Evolutionary conservation across 2,329 filamentous ascomycete species (phyloP).

Genomic region (Colletotrichum siamense): DNA sequence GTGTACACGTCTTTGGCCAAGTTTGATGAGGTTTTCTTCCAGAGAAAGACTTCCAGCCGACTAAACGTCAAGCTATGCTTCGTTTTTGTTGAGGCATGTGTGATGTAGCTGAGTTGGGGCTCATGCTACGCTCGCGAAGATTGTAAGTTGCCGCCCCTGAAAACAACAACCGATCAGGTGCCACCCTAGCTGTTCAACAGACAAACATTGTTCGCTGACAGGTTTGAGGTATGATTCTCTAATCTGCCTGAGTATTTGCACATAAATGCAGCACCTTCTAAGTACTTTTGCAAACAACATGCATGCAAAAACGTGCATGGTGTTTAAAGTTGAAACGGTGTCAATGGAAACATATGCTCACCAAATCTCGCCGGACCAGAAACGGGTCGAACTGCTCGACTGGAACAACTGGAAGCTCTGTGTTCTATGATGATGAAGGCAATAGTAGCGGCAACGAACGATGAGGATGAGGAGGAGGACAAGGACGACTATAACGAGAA

Average conservation of each 20-base stretch:
- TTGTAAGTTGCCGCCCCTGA: neutral
- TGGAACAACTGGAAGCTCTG: no score
- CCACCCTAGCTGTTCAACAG: neutral
- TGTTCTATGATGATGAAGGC: neutral
- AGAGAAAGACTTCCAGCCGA: accelerated
- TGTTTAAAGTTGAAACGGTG: no score
- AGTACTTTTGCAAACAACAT: neutral
- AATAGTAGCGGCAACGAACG: no score
- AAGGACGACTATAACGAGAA: no score
- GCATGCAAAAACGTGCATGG: neutral
- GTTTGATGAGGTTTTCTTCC: no score
- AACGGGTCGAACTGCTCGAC: neutral
- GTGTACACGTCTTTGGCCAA: accelerated
- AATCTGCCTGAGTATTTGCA: neutral
- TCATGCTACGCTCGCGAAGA: neutral
- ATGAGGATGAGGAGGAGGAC: no score
- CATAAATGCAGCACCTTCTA: accelerated
- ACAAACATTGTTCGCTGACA: no score
- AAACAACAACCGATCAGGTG: neutral
- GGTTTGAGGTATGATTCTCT: neutral
- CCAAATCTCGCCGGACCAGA: no score
- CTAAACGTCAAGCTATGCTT: neutral
- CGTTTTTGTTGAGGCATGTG: accelerated
- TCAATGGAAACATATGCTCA: no score
- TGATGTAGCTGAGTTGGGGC: neutral